Evolutionary conservation across 805 yeast species (phyloP), one percentile per base, ranked within the genome.

Genomic region (Candida nitratophila): DNA sequence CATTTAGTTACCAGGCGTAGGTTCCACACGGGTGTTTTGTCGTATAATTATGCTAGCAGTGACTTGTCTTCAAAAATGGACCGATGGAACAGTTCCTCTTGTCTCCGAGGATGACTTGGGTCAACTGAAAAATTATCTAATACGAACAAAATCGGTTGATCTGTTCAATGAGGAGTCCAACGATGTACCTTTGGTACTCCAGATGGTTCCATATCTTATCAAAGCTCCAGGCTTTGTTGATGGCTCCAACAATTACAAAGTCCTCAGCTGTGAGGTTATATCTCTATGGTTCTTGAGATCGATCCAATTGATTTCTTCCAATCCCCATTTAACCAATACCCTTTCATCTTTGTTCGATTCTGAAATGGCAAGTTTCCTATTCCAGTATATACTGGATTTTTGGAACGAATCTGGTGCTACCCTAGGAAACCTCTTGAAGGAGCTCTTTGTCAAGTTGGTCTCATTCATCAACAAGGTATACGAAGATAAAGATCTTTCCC

Each of bases 321-420:
- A 19, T 33, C 6, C 35, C 35, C 2, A 39, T 42, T 35, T 4
- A 8, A 1, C 26, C 9, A n/a, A 34, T 24, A 16, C 27, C 17
- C 42, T 56, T 9, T 15, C 12, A n/a, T 7, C 10, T 3, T 26
- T 54, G 11, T 34, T 58, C 3, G 39, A 44, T 10, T 27, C 24
- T 16, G 54, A 59, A 2, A 55, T 48, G 14, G 52, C 70, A 6
- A 57, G 60, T 24, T 49, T 45, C 22, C 44, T 79, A 1, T 76
- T 77, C 53, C 66, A 67, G 21, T 83, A 75, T 57, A 71, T 83
- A 14, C 62, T 82, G 33, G 89, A 81, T 50, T 80, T 76, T 57
- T 81, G 89, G 80, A 78, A 77, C 43, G 86, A 81, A 41, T 74
- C 86, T 1, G 81, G 83, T 4, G 78, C 85, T 2, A 81, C 95